Base-by-base conservation (phyloP, 2,329 filamentous ascomycete genomes). In the Talaromyces amestolkiae region DNA sequence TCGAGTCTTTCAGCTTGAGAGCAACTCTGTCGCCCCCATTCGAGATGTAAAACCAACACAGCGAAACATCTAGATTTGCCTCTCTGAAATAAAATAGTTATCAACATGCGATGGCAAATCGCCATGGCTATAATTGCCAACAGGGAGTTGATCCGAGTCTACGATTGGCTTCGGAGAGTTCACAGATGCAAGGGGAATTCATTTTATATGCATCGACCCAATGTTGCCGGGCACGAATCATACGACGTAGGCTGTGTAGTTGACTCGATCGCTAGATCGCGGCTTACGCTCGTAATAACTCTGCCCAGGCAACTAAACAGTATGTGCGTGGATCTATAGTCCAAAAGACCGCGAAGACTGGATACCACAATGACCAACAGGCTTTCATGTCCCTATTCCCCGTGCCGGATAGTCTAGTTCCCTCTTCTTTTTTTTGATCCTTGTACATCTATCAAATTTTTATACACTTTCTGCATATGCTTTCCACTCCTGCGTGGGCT, bases 121-220 rank as follows among this genome's bases (percentile, higher is more conserved):
- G 31, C 47, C 9, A 54, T 65, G 60, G 59, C 59, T 58, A 58
- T 61, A 43, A 51, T 66, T 53, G 33, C 41, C 49, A 35, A 49
- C 39, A 27, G 15, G 33, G 10, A 35, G 24, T 24, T 63, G 54
- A 56, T 61, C 54, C 68, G 65, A 66, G 67, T 65, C 51, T 58
- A 35, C 68, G 63, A 74, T 75, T 73, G 69, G 72, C 66, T 67
- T 66, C 67, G 71, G 66, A 67, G 58, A 73, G 69, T 76, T 47
- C 41, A 75, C 76, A 73, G 69, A 76, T 76, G 75, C 75, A 78
- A 78, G 76, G 76, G 72, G 72, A 72, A 65, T 64, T 66, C 67
- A 70, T 68, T 63, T 66, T 67, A 68, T 69, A 71, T 70, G 71
- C 70, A 73, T 66, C 70, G 71, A 66, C 37, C 67, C 68, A 71